Evolutionary conservation across 2,329 filamentous ascomycete species (phyloP).

Genomic region (Ceratocystiopsis sp.): DNA sequence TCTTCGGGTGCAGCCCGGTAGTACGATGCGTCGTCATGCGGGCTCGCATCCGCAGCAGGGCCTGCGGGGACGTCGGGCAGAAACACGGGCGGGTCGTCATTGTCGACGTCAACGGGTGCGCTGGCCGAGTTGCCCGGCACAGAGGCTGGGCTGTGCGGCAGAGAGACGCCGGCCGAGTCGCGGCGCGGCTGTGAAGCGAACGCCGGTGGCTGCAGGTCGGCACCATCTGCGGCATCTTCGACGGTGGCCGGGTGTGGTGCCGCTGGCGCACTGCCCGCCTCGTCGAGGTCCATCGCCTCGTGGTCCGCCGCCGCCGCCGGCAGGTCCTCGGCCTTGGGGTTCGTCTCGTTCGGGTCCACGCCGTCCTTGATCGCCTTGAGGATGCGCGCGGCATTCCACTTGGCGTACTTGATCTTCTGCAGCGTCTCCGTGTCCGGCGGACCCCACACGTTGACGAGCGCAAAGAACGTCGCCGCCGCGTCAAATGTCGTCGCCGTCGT

Average conservation of each 20-base stretch:
- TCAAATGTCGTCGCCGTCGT: constrained; percentile 91
- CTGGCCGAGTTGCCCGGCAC: constrained; percentile 3
- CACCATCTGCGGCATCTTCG: constrained; percentile 34
- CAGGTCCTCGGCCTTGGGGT: constrained; percentile 48
- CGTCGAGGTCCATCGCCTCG: not conserved
- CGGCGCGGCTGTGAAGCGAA: constrained; percentile 3
- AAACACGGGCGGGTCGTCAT: constrained; percentile 7
- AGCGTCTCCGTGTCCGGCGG: constrained; percentile 55
- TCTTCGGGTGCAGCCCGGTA: not conserved
- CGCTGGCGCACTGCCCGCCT: not conserved
- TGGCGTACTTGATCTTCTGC: constrained; percentile 88
- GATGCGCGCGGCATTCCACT: constrained; percentile 87
- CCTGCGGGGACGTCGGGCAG: not conserved
- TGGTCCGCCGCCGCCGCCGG: constrained; percentile 41
- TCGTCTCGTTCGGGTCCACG: constrained; percentile 80
- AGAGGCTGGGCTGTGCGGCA: constrained; percentile 21
- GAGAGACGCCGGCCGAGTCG: constrained; percentile 17
- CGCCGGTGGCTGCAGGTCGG: no score
- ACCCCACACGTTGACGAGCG: constrained; percentile 74
- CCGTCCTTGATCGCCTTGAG: constrained; percentile 79
- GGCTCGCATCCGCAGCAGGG: not conserved
- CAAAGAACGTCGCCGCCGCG: constrained; percentile 82
- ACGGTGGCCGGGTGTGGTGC: constrained; percentile 25
- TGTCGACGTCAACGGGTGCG: constrained; percentile 8
- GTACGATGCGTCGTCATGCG: not conserved